A percentile compares a stretch with the other conserved stretches of the same genome.
Conservation (phyloP, 2,329 filamentous ascomycete species). For the Leptoxyphium fumago region DNA sequence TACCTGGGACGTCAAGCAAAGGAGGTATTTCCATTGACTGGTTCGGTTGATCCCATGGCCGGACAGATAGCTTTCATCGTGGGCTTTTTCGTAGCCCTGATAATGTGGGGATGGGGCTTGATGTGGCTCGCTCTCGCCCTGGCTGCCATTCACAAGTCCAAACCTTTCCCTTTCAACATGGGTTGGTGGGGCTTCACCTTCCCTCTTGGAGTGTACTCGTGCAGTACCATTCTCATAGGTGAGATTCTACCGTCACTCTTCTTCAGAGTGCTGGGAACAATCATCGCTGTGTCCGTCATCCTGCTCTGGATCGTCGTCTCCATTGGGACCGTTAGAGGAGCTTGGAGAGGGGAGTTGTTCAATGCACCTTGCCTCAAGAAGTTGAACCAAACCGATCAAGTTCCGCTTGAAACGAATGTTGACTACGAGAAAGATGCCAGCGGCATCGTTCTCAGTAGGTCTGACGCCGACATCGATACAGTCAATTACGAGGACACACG, state of each 20-base stretch:
- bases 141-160: conserved; percentile 31
- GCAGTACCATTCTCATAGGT: conserved; percentile 33
- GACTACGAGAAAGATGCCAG: background rate
- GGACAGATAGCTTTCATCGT: conserved; percentile 45
- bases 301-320: conserved; percentile 43
- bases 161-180: conserved; percentile 45
- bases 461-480: too few relatives aligned
- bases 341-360: conserved; percentile 36
- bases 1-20: conserved; percentile 32
- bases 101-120: conserved; percentile 43
- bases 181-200: conserved; percentile 50
- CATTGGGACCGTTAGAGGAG: conserved; percentile 33
- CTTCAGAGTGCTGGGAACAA: conserved; percentile 42
- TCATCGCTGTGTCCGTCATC: conserved; percentile 37
- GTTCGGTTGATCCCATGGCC: conserved; percentile 18
- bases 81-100: conserved; percentile 38
- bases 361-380: conserved; percentile 37
- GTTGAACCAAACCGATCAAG: conserved; percentile 1
- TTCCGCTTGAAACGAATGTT: background rate
- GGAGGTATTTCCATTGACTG: conserved; percentile 23
- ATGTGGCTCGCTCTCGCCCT: conserved; percentile 42
- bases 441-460: too few relatives aligned
- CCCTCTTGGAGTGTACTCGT: conserved; percentile 42
- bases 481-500: too few relatives aligned
- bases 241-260: conserved; percentile 39